Base-by-base conservation (phyloP, 2,329 filamentous ascomycete genomes). In the Rosellinia necatrix region DNA sequence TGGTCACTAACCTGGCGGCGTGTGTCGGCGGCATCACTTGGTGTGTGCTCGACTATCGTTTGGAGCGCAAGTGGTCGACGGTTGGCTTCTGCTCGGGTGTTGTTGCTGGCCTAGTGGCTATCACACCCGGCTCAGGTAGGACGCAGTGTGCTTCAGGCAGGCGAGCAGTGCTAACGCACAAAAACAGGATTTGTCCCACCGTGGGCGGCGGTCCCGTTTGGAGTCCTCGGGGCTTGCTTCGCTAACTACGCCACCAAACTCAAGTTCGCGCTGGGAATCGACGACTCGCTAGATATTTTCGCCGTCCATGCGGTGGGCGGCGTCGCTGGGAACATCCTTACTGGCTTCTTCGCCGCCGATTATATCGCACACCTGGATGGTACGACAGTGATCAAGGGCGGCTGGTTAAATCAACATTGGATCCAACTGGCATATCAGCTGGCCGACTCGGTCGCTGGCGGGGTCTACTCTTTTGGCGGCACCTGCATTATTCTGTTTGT, bases 1-100 rank as follows among this genome's bases (percentile, higher is more conserved):
- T 93, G 1, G 90, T 93, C 38, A 96, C 92, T 50, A 94, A 96
- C 71, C 77, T 96, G 25, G 87, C 91, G 21, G 92, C 91, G 30
- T 91, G 88, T 57, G 84, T 92, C 7, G 92, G 91, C 53, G 91
- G 91, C 43, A 86, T 96, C 47, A 94, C 90, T 30, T 96, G 91
- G 92, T 94, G 90, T 71, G 77, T 96, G 19, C 80, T 96, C 55
- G 92, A 96, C 71, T 96, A 96, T 75, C 84, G 91, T 54, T 81
- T 96, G 44, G 91, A 96, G 76, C 83, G 85, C 68, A 96, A 96
- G 77, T 96, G 90, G 89, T 96, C 91, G 0, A 93, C 91, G 2
- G 91, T 96, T 22, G 92, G 92, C 2, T 96, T 96, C 80, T 96
- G 92, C 76, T 94, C 90, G 0, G 92, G 92, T 60, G 89, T 96